Base-by-base conservation (phyloP, 805 yeast species). In the Wickerhamiella australiensis region DNA sequence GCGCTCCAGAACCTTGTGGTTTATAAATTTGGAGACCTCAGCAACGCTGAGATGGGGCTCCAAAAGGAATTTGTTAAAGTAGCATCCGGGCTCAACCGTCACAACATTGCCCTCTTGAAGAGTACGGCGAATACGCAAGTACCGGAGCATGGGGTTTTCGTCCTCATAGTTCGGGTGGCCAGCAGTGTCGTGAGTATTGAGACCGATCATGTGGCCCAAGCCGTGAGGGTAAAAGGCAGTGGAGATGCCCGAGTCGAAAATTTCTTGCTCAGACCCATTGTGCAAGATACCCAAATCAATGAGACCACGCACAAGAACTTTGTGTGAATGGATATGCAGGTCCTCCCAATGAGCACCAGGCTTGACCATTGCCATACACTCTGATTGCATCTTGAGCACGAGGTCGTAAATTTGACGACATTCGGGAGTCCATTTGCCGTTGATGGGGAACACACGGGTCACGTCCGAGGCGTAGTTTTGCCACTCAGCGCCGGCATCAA, bases 401-500 rank as follows among this genome's bases (percentile, higher is more conserved):
- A 82, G 68, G 31, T 78, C 77, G 62, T 92, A 90, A 43, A 90
- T 80, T 50, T 76, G 85, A 56, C 84, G 73, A 59, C 90, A 94
- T 61, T 92, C 97, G 54, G 75, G 76, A 7, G 88, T 77, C 87
- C 95, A 90, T 49, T 80, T 79, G 5, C 98, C 98, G 54, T 72
- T 75, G 50, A 86, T 78, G 25, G 98, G 98, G 76, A 87, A 90
- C 62, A 94, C 84, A 62, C 98, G 76, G 13, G 98, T 92, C 40
- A 92, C 96, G 63, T 90, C 98, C 41, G 86, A 73, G 2, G 96
- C 88, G 65, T 90, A 90, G 63, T 85, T 79, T 55, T 77, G 76
- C 96, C 96, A 90, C 66, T 90, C 97, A 2, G 96, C 95, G 50
- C 98, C 98, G 7, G 97, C 96, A 68, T 90, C 98, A 49, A 90